Conservation (phyloP, 2,329 filamentous ascomycete species). For the Cladorrhinum sp. region DNA sequence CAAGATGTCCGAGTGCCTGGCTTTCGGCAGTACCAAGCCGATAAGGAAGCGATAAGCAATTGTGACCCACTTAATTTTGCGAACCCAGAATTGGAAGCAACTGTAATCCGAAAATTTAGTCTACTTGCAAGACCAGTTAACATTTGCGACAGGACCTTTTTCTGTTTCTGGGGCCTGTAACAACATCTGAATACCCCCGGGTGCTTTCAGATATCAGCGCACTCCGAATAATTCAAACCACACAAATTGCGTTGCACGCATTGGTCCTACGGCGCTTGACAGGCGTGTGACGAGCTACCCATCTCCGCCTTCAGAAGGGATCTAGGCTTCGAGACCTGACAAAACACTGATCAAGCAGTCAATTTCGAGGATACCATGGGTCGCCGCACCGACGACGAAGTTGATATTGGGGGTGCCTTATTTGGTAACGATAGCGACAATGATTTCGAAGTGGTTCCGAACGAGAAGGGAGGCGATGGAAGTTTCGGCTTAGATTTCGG, state of each 20-base stretch:
- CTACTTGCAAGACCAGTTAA: neutral
- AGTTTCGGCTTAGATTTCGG: slow-evolving; percentile 55
- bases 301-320: no score
- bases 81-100: neutral
- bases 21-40: no score
- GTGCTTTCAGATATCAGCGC: no score
- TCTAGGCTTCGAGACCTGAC: no score
- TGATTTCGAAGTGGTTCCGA: slow-evolving; percentile 35
- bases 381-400: slow-evolving; percentile 75
- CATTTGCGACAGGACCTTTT: neutral
- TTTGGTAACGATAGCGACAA: slow-evolving; percentile 60
- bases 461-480: slow-evolving; percentile 35
- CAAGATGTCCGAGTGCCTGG: no score
- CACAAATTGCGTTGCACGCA: neutral
- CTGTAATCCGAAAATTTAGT: neutral
- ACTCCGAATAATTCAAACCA: neutral
- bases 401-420: slow-evolving; percentile 81
- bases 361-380: slow-evolving; percentile 58
- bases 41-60: no score
- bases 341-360: neutral
- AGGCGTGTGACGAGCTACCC: neutral
- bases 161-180: neutral
- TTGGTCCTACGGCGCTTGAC: neutral
- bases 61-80: no score
- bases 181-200: no score